Evolutionary conservation across 345 rosid species (phyloP), one percentile per base, ranked within the genome.

Genomic region (Laguncularia racemosa): DNA sequence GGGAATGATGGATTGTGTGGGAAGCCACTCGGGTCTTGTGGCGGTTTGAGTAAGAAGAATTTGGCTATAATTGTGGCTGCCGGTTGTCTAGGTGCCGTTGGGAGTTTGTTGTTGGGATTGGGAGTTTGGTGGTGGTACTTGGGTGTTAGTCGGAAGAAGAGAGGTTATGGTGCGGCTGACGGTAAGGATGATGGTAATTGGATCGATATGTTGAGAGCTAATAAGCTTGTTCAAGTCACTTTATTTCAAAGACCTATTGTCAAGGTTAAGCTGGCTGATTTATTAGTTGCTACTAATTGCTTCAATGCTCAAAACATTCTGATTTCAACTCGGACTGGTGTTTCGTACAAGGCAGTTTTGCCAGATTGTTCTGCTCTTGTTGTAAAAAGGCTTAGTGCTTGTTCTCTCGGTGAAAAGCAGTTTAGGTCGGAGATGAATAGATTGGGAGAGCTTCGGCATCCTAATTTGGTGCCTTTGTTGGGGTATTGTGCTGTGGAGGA

Each of bases 391-490:
- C 78, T 84, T 17, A 61, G 52, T n/a, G 45, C 63, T 56, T 72
- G 72, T 67, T 71, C 58, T 48, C 64, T 76, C 44, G 50, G 77
- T 15, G 86, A 83, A 72, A 83, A 80, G 56, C 82, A 72, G 58
- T 80, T 83, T 40, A 64, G 63, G 71, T 70, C 61, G 15, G 89
- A 84, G 77, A 73, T 84, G 82, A 84, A 70, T 26, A 66, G 54
- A 19, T 66, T 84, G 19, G 89, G 84, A 45, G 74, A 78, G 50
- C 71, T 81, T 14, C 57, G 84, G 57, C 89, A 84, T 67, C 89
- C 86, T 2, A 84, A 84, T 69, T 71, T 84, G 73, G 89, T 76
- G 58, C 84, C 86, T 10, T 64, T 84, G 65, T 74, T 84, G 44
- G 86, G 89, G 6, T 84, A 63, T 58, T 84, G 89, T 18, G 67